Conservation (phyloP, 495 filamentous ascomycete genomes). For the Barbatosphaeria neglecta region DNA sequence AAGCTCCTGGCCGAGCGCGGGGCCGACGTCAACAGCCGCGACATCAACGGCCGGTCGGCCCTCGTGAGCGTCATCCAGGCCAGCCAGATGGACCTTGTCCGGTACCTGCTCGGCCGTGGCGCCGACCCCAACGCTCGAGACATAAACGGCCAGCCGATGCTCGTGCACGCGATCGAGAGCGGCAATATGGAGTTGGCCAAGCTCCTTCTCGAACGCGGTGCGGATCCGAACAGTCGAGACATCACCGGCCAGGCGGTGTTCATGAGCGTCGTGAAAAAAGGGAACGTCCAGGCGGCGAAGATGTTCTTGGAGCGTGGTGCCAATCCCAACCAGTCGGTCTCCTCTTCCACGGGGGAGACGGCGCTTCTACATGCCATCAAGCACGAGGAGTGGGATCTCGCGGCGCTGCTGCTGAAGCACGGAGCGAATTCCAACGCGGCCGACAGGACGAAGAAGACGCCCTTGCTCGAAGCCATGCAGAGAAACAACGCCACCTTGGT, state of each 20-base stretch:
- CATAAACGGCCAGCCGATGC: background rate
- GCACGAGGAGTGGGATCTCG: background rate
- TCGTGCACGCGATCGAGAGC: conserved; percentile 1
- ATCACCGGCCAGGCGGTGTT: background rate
- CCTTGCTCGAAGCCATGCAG: conserved; percentile 2
- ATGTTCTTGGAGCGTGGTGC: conserved; percentile 14
- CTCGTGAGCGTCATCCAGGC: background rate
- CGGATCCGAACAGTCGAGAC: background rate
- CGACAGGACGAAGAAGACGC: conserved; percentile 1
- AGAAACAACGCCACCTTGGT: background rate
- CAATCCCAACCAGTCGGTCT: conserved; percentile 17
- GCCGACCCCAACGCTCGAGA: conserved; percentile 1
- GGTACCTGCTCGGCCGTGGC: conserved; percentile 3
- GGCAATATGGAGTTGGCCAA: conserved; percentile 1
- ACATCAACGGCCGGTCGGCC: conserved; percentile 1
- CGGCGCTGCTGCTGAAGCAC: conserved; percentile 7
- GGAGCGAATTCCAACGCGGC: conserved; percentile 7
- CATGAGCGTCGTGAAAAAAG: conserved; percentile 2
- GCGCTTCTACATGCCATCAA: conserved; percentile 1
- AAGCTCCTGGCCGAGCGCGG: conserved; percentile 8
- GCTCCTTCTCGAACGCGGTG: conserved; percentile 3
- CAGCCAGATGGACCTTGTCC: background rate
- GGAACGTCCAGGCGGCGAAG: conserved; percentile 16
- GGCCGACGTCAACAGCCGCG: conserved; percentile 5
- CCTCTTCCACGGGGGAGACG: conserved; percentile 17